Conservation (phyloP, 2,329 filamentous ascomycete genomes). For the Byssoonygena ceratinophila region DNA sequence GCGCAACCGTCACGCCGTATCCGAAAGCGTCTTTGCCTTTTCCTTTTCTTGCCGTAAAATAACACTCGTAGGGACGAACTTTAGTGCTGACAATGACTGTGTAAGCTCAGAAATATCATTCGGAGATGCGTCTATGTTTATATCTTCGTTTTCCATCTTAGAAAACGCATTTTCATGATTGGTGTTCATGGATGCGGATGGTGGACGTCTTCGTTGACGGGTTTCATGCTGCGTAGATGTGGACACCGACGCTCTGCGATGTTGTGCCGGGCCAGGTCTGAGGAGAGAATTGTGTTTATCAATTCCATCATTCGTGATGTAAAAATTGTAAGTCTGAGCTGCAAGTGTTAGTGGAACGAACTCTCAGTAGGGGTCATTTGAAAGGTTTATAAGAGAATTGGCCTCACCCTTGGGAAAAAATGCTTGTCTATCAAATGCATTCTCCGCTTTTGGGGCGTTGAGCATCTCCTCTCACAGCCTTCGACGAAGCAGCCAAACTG, state of each 20-base stretch:
- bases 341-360: not conserved
- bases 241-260: constrained; percentile 32
- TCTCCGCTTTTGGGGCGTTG: constrained; percentile 69
- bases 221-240: constrained; percentile 26
- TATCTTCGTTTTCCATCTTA: not conserved
- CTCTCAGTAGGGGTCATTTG: not conserved
- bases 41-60: constrained; percentile 22
- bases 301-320: constrained; percentile 77
- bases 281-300: constrained; percentile 74
- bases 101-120: constrained; percentile 31
- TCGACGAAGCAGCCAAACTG: constrained; percentile 86
- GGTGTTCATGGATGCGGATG: constrained; percentile 19
- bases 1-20: not conserved
- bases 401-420: constrained; percentile 58
- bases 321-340: constrained; percentile 65
- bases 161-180: not conserved
- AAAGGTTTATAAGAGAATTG: not conserved
- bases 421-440: constrained; percentile 93
- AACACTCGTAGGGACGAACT: constrained; percentile 37
- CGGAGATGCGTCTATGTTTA: not conserved
- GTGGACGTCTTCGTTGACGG: constrained; percentile 26
- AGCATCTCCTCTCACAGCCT: constrained; percentile 73
- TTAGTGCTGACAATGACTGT: constrained; percentile 36
- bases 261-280: constrained; percentile 31
- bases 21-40: not conserved